A percentile compares a stretch with the other conserved stretches of the same genome.
Evolutionary conservation across 306 rosid genomes (phyloP).

Genomic region (Cicer yamashitae): DNA sequence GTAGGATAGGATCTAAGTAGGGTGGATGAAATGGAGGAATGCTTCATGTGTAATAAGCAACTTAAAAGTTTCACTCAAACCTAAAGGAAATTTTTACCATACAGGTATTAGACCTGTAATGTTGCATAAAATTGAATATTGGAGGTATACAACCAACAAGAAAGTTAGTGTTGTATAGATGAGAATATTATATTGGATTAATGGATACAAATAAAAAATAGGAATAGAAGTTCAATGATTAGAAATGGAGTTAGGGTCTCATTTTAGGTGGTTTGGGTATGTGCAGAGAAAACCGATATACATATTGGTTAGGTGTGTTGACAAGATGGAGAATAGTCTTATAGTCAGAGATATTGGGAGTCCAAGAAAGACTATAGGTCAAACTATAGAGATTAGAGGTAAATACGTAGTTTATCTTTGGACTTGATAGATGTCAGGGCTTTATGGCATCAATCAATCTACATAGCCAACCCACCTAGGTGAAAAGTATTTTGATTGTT

Average conservation of each 20-base stretch:
- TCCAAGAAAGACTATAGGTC: background rate
- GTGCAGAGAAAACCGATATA: background rate
- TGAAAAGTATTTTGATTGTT: background rate
- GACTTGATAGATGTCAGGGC: background rate
- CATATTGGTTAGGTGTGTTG: background rate
- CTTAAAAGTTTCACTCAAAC: background rate
- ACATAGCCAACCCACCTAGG: background rate
- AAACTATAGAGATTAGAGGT: background rate
- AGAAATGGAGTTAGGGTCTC: background rate
- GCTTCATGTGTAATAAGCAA: background rate
- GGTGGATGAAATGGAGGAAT: background rate
- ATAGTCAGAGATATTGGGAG: background rate
- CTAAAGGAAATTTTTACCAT: background rate
- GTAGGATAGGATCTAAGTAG: background rate
- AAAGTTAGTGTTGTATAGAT: background rate
- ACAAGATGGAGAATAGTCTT: background rate
- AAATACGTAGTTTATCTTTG: background rate
- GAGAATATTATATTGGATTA: background rate
- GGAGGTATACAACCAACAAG: background rate
- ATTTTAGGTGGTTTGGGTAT: background rate
- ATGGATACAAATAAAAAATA: background rate
- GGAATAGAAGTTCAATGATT: background rate
- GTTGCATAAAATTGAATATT: background rate
- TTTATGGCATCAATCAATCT: background rate
- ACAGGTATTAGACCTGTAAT: background rate